Conservation (phyloP, 768 basidiomycete genomes). For the Naganishia vaughanmartiniae region DNA sequence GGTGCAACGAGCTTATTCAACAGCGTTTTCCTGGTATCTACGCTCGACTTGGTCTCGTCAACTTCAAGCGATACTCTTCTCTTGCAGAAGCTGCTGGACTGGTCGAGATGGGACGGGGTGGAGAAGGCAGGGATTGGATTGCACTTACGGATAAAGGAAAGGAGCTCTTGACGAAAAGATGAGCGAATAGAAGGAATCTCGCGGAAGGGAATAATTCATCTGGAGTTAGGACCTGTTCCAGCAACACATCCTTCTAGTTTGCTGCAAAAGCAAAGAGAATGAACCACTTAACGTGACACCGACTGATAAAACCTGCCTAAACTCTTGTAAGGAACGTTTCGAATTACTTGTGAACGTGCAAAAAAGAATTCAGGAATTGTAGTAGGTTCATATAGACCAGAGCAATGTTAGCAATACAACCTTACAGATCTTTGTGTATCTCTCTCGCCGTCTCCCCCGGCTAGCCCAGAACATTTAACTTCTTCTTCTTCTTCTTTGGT, state of each 20-base stretch:
- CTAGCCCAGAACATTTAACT: slow-evolving; percentile 46
- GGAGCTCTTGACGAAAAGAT: background rate
- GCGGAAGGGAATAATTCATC: background rate
- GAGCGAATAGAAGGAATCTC: background rate
- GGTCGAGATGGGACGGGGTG: slow-evolving; percentile 5
- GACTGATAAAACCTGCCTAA: background rate
- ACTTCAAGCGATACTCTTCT: slow-evolving; percentile 1
- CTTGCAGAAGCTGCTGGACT: slow-evolving; percentile 1
- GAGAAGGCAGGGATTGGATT: slow-evolving; percentile 18
- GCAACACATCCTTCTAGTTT: background rate
- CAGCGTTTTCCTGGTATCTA: slow-evolving; percentile 16
- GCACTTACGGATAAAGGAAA: slow-evolving; percentile 17
- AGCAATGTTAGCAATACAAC: slow-evolving; percentile 15
- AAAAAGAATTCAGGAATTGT: background rate
- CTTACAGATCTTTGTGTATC: background rate
- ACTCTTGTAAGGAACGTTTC: background rate
- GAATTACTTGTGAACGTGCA: background rate
- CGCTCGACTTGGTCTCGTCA: slow-evolving; percentile 12
- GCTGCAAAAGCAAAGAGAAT: background rate
- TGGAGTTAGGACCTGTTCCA: background rate
- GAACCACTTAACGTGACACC: background rate
- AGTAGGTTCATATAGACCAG: background rate
- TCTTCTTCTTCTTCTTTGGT: slow-evolving; percentile 48
- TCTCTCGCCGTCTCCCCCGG: too few relatives aligned
- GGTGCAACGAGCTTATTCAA: slow-evolving; percentile 16